Evolutionary conservation across 441 rosid species (phyloP).

Genomic region (Mallotus japonicus): DNA sequence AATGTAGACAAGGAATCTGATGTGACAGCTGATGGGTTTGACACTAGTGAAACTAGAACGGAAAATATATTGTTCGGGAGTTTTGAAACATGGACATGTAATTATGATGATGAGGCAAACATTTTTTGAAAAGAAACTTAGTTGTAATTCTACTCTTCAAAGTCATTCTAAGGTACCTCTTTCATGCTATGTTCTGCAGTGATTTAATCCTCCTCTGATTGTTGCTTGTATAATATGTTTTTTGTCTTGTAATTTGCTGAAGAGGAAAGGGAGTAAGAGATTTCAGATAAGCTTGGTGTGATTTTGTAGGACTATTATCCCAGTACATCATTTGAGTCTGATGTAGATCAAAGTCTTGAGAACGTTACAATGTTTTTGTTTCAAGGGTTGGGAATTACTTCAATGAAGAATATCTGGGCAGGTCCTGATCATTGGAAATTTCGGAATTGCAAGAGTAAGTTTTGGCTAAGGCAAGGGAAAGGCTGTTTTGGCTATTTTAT

Average conservation of each 20-base stretch:
- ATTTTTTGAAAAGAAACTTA: constrained; percentile 29
- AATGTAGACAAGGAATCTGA: not conserved
- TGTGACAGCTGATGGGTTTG: not conserved
- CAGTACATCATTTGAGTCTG: constrained; percentile 31
- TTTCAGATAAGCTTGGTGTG: constrained; percentile 11
- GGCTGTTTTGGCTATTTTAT: not conserved
- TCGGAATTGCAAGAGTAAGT: constrained; percentile 49
- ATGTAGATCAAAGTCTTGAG: constrained; percentile 43
- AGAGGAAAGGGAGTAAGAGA: not conserved
- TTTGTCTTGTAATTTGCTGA: not conserved
- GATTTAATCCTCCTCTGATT: not conserved
- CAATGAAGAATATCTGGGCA: constrained; percentile 72
- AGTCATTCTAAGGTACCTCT: constrained; percentile 48
- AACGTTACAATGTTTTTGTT: constrained; percentile 47
- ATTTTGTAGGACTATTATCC: constrained; percentile 43
- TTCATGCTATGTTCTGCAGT: not conserved
- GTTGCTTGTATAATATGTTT: not conserved
- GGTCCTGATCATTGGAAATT: constrained; percentile 91
- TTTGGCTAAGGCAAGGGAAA: not conserved
- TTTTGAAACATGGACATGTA: constrained; percentile 34
- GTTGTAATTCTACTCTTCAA: constrained; percentile 30
- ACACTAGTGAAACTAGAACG: constrained; percentile 32
- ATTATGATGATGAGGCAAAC: constrained; percentile 43
- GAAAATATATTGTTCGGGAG: constrained; percentile 45
- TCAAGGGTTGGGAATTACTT: constrained; percentile 50